A percentile compares a stretch with the other conserved stretches of the same genome.
Evolutionary conservation across 75 land plant genomes (phyloP).

Genomic region (Adiantum capillusveneris): DNA sequence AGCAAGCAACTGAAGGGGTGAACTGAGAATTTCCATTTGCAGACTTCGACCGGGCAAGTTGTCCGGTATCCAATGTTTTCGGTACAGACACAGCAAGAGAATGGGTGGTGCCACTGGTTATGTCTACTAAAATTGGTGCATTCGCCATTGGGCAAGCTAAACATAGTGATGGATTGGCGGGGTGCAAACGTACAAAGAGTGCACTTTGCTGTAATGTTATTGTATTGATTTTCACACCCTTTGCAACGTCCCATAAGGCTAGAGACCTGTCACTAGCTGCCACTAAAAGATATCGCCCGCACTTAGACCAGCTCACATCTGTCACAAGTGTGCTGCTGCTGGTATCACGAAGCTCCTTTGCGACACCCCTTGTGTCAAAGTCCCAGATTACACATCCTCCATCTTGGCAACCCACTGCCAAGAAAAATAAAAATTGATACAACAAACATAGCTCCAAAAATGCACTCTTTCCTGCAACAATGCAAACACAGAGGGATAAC

Average conservation of each 20-base stretch:
- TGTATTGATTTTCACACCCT: conserved; percentile 46
- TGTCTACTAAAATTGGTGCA: conserved; percentile 84
- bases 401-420: conserved; percentile 91
- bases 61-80: conserved; percentile 19
- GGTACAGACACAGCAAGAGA: conserved; percentile 59
- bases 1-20: conserved; percentile 76
- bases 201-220: conserved; percentile 64
- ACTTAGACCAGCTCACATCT: conserved; percentile 95
- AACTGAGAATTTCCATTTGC: conserved; percentile 57
- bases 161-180: conserved; percentile 68
- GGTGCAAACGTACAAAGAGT: conserved; percentile 73
- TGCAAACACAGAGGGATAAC: too few species aligned
- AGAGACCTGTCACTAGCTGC: conserved; percentile 83
- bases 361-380: conserved; percentile 88
- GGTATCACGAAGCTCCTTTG: conserved; percentile 77
- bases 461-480: too few species aligned
- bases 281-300: conserved; percentile 65
- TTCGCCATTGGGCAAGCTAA: conserved; percentile 86
- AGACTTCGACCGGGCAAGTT: conserved; percentile 45
- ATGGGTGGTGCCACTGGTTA: conserved; percentile 44
- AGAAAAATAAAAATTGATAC: not conserved
- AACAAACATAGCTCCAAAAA: too few species aligned
- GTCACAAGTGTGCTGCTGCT: conserved; percentile 64
- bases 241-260: conserved; percentile 78
- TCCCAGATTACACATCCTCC: conserved; percentile 94